Evolutionary conservation across 257 asterid species (phyloP), one percentile per base, ranked within the genome.

Genomic region (Vinca minor): DNA sequence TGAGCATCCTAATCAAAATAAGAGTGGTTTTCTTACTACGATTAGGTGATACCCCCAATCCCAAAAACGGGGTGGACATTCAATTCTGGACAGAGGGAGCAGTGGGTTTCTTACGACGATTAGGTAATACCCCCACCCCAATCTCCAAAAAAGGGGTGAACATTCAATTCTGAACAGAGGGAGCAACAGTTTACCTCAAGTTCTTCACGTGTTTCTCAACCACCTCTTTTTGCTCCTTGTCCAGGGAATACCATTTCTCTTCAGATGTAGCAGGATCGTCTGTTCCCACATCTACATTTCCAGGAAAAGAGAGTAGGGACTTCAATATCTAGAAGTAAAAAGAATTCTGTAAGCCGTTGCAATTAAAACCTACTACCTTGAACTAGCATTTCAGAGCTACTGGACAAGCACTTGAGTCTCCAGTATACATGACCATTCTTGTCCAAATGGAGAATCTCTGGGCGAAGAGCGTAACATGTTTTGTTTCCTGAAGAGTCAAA

Each of bases 351-450:
- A 69, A 28, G 60, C 60, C 9, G 5, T 34, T 44, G 61, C 18
- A 32, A 35, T 28, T 15, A 21, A 42, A 59, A 47, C 78, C n/a
- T 59, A n/a, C n/a, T 75, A 85, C 98, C 72, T 80, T 89, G 98
- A 62, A 48, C 74, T 45, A 85, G 50, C 17, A 87, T 55, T 8
- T 70, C 71, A 23, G 91, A 74, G 44, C 79, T 76, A 65, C 62
- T 53, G n/a, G n/a, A n/a, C 46, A 61, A 35, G 71, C 78, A 71
- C 44, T 76, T 80, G 35, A 84, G 74, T 68, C 77, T 82, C 97
- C 97, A 85, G 68, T 79, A 84, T 53, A 69, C 80, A 44, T 60
- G 71, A 47, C 95, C 96, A 73, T 73, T 73, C 39, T 13, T 9
- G 41, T 74, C 82, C 41, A 61, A 20, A 63, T 72, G 74, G 59